These are phyloP conservation scores for Sclerotinia borealis DNA, from an alignment of 2,329 filamentous ascomycete genomes.

Conservation along the genomic window DNA sequence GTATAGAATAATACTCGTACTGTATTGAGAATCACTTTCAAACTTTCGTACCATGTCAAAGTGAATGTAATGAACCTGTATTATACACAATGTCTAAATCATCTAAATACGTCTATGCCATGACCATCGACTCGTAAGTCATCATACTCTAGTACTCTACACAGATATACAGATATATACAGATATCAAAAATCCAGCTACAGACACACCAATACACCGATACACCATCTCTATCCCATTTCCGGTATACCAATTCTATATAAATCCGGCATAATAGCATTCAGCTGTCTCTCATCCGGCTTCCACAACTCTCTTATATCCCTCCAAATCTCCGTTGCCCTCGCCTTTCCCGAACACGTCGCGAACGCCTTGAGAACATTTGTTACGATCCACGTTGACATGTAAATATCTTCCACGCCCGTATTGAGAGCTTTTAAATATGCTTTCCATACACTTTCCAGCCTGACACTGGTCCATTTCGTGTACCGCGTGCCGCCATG, in stretches of 20 bases:
- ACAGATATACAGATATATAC: conserved; percentile 3
- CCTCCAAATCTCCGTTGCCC: conserved; percentile 29
- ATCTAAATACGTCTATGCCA: too few relatives aligned
- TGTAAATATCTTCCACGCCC: conserved; percentile 39
- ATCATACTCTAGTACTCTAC: conserved; percentile 4
- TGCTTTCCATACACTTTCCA: conserved; percentile 62
- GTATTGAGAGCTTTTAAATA: conserved; percentile 52
- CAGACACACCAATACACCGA: not conserved
- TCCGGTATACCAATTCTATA: conserved; percentile 5
- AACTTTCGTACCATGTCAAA: too few relatives aligned
- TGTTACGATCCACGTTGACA: conserved; percentile 55
- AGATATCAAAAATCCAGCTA: not conserved
- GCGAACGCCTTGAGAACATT: conserved; percentile 59
- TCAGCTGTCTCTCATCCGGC: conserved; percentile 27
- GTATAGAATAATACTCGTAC: too few relatives aligned
- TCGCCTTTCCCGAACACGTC: conserved; percentile 34
- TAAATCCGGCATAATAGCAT: conserved; percentile 26
- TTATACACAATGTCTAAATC: not conserved
- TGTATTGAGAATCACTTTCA: not conserved
- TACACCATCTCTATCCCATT: not conserved
- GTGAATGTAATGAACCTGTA: not conserved
- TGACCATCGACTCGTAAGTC: not conserved
- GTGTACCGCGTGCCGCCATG: conserved; percentile 63
- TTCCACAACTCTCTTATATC: conserved; percentile 30
- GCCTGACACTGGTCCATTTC: conserved; percentile 65